A percentile compares a stretch with the other conserved stretches of the same genome.
Evolutionary conservation across 352 stramenopile genomes (phyloP).

Genomic region (Pythium volutum): DNA sequence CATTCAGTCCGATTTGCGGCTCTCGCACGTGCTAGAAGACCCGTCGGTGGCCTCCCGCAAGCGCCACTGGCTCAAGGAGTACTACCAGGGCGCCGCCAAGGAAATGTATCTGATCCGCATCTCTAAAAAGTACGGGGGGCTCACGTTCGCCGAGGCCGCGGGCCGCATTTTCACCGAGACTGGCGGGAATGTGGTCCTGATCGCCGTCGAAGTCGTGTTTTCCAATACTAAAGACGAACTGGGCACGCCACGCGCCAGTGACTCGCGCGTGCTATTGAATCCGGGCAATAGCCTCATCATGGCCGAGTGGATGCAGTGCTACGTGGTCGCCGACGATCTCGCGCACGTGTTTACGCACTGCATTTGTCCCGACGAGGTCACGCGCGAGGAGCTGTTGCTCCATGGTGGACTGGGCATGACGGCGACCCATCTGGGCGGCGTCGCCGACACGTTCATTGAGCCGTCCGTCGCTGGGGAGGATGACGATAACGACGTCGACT

Average conservation of each 20-base stretch:
- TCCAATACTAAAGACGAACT: conserved; percentile 33
- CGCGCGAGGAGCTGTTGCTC: conserved; percentile 39
- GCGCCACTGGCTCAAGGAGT: conserved; percentile 60
- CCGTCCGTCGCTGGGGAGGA: conserved; percentile 1
- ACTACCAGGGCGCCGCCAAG: conserved; percentile 74
- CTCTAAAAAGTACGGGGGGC: conserved; percentile 67
- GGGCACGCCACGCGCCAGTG: conserved; percentile 20
- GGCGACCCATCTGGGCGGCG: conserved; percentile 40
- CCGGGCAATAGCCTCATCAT: conserved; percentile 71
- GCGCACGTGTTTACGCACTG: conserved; percentile 50
- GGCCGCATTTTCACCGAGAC: conserved; percentile 66
- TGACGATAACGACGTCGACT: background rate
- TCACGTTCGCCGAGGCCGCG: conserved; percentile 67
- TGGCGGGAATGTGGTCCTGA: conserved; percentile 63
- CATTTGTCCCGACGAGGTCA: conserved; percentile 51
- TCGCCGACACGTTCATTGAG: conserved; percentile 54
- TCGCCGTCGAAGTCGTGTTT: conserved; percentile 76
- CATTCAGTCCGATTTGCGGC: conserved; percentile 8
- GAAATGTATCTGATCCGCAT: conserved; percentile 86
- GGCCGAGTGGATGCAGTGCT: conserved; percentile 78
- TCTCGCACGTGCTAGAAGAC: conserved; percentile 4
- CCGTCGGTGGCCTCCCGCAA: conserved; percentile 3
- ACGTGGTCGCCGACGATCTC: conserved; percentile 84
- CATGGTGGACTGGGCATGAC: conserved; percentile 24
- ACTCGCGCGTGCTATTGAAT: conserved; percentile 76